Conservation (phyloP, 2,329 filamentous ascomycete species). For the Penicillium digitatum region DNA sequence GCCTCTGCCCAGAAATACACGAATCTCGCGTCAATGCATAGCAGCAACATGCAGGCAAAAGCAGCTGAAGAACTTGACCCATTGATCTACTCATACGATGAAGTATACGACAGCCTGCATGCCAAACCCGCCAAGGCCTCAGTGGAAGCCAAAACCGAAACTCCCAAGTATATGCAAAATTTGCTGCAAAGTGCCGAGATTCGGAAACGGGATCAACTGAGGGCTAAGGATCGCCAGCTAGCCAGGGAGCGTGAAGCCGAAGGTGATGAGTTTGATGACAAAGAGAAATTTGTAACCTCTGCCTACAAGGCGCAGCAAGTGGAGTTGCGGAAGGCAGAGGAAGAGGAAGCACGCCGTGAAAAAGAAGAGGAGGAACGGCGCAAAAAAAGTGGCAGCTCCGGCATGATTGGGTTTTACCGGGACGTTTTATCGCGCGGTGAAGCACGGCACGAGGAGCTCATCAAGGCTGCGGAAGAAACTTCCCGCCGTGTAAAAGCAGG, state of each 20-base stretch:
- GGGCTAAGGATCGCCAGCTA: slow-evolving; percentile 58
- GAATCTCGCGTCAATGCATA: slow-evolving; percentile 47
- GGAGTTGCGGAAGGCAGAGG: slow-evolving; percentile 55
- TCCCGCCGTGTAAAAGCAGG: slow-evolving; percentile 35
- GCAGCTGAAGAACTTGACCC: slow-evolving; percentile 45
- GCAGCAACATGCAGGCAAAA: slow-evolving; percentile 44
- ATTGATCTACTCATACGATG: slow-evolving; percentile 50
- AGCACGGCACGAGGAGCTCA: slow-evolving; percentile 53
- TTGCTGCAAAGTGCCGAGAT: slow-evolving; percentile 58
- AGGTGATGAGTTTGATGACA: slow-evolving; percentile 63
- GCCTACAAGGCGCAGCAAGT: slow-evolving; percentile 64
- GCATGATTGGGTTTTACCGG: slow-evolving; percentile 60
- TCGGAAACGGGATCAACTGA: slow-evolving; percentile 60
- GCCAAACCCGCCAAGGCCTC: slow-evolving; percentile 33
- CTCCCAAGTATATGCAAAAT: slow-evolving; percentile 59
- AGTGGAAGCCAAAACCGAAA: slow-evolving; percentile 23
- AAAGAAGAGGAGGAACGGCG: slow-evolving; percentile 52
- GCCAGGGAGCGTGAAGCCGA: slow-evolving; percentile 60
- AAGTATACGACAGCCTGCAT: slow-evolving; percentile 48
- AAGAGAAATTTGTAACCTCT: slow-evolving; percentile 63
- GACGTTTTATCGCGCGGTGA: slow-evolving; percentile 58
- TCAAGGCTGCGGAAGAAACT: slow-evolving; percentile 52
- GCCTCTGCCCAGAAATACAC: slow-evolving; percentile 33
- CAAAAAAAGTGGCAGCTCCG: slow-evolving; percentile 46
- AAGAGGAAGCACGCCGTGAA: slow-evolving; percentile 54